Evolutionary conservation across 352 stramenopile genomes (phyloP).

Genomic region (Phytophthora ohioensis): DNA sequence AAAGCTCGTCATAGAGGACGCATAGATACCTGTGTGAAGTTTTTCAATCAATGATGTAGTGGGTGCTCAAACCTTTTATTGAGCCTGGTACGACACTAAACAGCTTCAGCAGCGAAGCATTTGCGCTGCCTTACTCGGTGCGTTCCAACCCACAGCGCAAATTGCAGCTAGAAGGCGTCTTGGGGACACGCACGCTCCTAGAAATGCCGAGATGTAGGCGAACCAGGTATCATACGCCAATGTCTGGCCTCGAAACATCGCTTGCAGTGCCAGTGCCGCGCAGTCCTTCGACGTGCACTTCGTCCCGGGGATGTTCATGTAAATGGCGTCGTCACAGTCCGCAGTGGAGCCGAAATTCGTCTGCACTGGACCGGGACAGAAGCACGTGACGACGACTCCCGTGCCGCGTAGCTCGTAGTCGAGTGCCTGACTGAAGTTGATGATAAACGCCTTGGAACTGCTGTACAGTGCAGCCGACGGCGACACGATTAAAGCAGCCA

Average conservation of each 20-base stretch:
- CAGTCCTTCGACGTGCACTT: conserved; percentile 52
- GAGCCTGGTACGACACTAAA: no score
- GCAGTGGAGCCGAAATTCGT: conserved; percentile 69
- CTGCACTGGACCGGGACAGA: conserved; percentile 65
- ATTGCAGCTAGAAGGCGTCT: conserved; percentile 48
- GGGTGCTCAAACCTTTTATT: not conserved
- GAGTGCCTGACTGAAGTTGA: conserved; percentile 73
- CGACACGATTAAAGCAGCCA: conserved; percentile 58
- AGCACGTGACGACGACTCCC: conserved; percentile 73
- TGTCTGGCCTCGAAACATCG: conserved; percentile 63
- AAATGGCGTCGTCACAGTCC: conserved; percentile 52
- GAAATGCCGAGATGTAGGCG: conserved; percentile 40
- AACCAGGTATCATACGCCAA: conserved; percentile 62
- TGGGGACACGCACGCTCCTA: conserved; percentile 47
- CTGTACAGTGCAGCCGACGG: conserved; percentile 71
- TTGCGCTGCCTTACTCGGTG: conserved; percentile 35
- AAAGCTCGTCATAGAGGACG: not conserved
- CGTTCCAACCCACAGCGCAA: conserved; percentile 46
- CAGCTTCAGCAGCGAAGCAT: conserved; percentile 34
- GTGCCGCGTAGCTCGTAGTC: conserved; percentile 75
- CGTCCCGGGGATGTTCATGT: conserved; percentile 49
- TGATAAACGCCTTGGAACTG: conserved; percentile 73
- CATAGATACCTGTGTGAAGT: conserved; percentile 29
- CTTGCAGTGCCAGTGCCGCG: conserved; percentile 53
- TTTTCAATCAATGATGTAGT: conserved; percentile 13